Evolutionary conservation across 176 grass and related monocot species (phyloP).

Genomic region (Triticum aestivum): DNA sequence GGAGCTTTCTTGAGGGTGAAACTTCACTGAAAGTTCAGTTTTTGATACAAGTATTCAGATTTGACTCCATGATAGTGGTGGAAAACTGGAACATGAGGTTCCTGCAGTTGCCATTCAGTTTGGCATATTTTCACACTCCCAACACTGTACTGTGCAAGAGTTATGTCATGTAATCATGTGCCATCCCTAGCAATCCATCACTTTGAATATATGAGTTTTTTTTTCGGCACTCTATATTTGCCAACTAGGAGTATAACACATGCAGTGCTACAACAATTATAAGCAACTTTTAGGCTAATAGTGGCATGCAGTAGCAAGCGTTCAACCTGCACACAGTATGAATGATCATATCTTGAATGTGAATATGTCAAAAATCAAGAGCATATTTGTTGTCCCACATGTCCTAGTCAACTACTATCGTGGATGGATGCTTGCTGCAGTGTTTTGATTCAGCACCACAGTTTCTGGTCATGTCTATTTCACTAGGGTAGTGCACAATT

Average conservation of each 20-base stretch:
- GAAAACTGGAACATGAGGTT: neutral
- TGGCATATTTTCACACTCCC: neutral
- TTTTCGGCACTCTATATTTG: neutral
- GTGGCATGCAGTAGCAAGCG: neutral
- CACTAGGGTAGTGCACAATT: neutral
- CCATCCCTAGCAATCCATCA: neutral
- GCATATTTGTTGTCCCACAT: neutral
- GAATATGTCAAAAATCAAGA: constrained; percentile 1
- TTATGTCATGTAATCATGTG: neutral
- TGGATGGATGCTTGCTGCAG: neutral
- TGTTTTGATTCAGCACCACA: neutral
- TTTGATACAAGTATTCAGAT: neutral
- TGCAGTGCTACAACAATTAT: neutral
- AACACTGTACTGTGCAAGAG: neutral
- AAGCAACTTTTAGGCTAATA: neutral
- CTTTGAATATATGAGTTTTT: neutral
- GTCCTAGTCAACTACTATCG: neutral
- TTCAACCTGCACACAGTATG: neutral
- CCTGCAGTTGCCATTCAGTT: neutral
- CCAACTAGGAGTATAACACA: neutral
- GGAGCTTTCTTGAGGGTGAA: neutral
- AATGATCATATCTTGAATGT: neutral
- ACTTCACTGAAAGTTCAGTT: neutral
- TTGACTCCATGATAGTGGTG: neutral
- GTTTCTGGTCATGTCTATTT: neutral